These are phyloP conservation scores for Rhodotorula mucilaginosa DNA, from an alignment of 1,284 basidiomycete genomes.

Conservation along the genomic window DNA sequence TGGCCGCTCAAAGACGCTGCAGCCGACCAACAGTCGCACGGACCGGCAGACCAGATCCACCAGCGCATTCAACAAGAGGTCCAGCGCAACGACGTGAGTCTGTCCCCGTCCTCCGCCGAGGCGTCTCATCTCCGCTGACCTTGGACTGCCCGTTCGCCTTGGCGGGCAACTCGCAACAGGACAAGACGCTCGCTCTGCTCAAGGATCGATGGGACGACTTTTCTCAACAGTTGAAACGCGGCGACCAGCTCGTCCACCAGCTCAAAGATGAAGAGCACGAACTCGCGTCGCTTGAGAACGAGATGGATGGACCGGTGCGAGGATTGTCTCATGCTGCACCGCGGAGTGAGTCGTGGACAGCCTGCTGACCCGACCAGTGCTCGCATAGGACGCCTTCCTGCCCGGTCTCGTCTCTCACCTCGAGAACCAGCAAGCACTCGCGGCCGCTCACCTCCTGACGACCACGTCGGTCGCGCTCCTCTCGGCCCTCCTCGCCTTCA, in stretches of 20 bases:
- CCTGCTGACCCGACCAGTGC: not conserved
- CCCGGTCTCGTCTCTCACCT: slow-evolving; percentile 27
- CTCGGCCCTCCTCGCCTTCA: slow-evolving; percentile 23
- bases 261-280: slow-evolving; percentile 29
- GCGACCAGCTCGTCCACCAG: slow-evolving; percentile 12
- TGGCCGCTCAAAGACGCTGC: not conserved
- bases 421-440: slow-evolving; percentile 25
- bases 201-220: slow-evolving; percentile 28
- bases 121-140: too few relatives aligned
- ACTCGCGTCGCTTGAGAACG: slow-evolving; percentile 19
- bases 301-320: slow-evolving; percentile 23
- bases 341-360: not conserved
- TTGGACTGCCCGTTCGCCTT: not conserved
- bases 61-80: slow-evolving; percentile 26
- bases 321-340: not conserved
- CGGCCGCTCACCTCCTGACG: slow-evolving; percentile 19
- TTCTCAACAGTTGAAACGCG: slow-evolving; percentile 14
- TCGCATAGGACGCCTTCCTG: slow-evolving; percentile 21
- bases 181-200: slow-evolving; percentile 28
- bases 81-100: slow-evolving; percentile 18
- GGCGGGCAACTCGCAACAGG: slow-evolving; percentile 8
- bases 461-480: slow-evolving; percentile 23
- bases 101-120: too few relatives aligned
- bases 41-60: slow-evolving; percentile 13
- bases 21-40: not conserved